Percentiles rank a stretch among this genome's conserved stretches.
These are phyloP conservation scores for Cantharellus cinnabarinus DNA, from an alignment of 768 basidiomycete genomes.

Conservation along the genomic window DNA sequence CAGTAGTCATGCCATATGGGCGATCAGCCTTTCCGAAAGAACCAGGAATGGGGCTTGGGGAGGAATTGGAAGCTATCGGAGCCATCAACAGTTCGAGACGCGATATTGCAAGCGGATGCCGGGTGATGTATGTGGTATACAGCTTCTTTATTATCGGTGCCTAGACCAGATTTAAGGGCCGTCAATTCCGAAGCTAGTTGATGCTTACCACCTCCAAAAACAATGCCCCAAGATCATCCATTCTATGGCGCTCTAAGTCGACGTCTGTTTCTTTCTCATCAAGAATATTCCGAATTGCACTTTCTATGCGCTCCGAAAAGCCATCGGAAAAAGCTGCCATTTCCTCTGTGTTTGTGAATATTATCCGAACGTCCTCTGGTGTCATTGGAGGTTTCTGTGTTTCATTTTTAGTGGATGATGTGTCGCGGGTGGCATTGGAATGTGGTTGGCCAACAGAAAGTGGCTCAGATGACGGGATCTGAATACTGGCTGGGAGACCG, in stretches of 20 bases:
- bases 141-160: constrained; percentile 47
- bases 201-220: constrained; percentile 49
- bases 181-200: neutral
- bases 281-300: constrained; percentile 39
- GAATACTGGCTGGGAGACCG: constrained; percentile 25
- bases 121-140: constrained; percentile 65
- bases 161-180: constrained; percentile 18
- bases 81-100: constrained; percentile 32
- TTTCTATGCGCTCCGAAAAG: constrained; percentile 43
- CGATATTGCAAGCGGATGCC: constrained; percentile 51
- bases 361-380: constrained; percentile 41
- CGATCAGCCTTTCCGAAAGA: neutral
- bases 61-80: neutral
- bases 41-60: neutral
- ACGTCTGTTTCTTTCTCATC: constrained; percentile 19
- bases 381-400: constrained; percentile 41
- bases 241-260: constrained; percentile 25
- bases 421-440: constrained; percentile 6
- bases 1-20: constrained; percentile 21
- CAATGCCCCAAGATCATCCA: constrained; percentile 47
- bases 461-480: neutral
- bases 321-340: constrained; percentile 50
- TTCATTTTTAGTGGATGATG: constrained; percentile 4
- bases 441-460: neutral
- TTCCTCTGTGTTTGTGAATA: constrained; percentile 60